Percentiles rank a stretch among this genome's conserved stretches.
phyloP scores from a whole-genome alignment of 1,284 basidiomycete species.

The Ganoderma sinense region DNA sequence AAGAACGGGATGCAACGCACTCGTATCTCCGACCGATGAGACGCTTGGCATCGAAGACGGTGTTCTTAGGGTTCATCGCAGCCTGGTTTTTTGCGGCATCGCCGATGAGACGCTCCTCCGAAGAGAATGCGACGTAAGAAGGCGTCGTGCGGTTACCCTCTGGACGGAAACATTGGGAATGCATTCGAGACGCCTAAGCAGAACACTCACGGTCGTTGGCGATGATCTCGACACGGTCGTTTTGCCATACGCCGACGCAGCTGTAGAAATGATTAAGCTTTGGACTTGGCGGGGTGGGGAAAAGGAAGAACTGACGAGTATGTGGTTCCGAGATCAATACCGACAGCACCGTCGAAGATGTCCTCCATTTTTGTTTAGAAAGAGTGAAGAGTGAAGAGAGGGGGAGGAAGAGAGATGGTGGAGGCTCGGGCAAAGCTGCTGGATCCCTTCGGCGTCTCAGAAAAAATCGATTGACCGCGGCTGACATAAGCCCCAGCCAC shows the following conservation, averaged over 20 bases:
- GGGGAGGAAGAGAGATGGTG: slow-evolving; percentile 29
- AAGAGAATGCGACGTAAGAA: slow-evolving; percentile 98
- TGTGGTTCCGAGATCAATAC: slow-evolving; percentile 93
- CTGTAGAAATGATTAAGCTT: slow-evolving; percentile 47
- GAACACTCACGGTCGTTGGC: slow-evolving; percentile 87
- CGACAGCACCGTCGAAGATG: slow-evolving; percentile 95
- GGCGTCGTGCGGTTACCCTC: slow-evolving; percentile 99
- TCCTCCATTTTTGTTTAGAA: slow-evolving; percentile 83
- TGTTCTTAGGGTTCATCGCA: slow-evolving; percentile 96
- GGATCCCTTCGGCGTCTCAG: slow-evolving; percentile 19
- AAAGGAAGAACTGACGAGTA: slow-evolving; percentile 76
- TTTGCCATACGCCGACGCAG: slow-evolving; percentile 98
- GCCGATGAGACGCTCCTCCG: slow-evolving; percentile 98
- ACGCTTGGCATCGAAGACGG: slow-evolving; percentile 97
- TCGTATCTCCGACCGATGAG: slow-evolving; percentile 97
- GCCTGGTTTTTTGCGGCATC: slow-evolving; percentile 99
- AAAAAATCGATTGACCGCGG: slow-evolving; percentile 46
- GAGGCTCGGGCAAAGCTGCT: slow-evolving; percentile 37
- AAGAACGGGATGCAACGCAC: slow-evolving; percentile 49
- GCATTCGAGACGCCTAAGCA: slow-evolving; percentile 8
- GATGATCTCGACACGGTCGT: slow-evolving; percentile 99
- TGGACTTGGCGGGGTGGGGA: slow-evolving; percentile 2
- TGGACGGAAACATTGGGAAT: slow-evolving; percentile 41
- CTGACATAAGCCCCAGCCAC: slow-evolving; percentile 41
- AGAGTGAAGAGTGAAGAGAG: slow-evolving; percentile 36